Evolutionary conservation across 805 yeast species (phyloP).

Genomic region (Cyberlindnera subsufficiens): DNA sequence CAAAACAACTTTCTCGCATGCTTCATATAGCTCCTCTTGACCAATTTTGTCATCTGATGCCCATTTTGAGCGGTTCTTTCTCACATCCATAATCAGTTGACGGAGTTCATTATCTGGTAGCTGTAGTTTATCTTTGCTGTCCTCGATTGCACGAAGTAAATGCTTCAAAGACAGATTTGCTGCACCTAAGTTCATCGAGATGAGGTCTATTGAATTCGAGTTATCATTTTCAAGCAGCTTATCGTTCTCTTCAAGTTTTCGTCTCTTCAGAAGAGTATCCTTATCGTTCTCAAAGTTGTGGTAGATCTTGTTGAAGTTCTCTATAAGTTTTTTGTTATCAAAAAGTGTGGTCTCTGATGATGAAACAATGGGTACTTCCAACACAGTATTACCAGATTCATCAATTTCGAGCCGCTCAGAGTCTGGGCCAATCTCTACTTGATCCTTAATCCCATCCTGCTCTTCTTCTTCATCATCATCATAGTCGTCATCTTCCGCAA

Average conservation of each 20-base stretch:
- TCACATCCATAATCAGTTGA: slow-evolving; percentile 81
- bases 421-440: slow-evolving; percentile 14
- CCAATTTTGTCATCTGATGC: slow-evolving; percentile 93
- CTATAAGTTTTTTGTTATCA: slow-evolving; percentile 35
- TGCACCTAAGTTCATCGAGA: slow-evolving; percentile 54
- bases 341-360: slow-evolving; percentile 28
- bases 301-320: slow-evolving; percentile 65
- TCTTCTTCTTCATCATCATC: slow-evolving; percentile 25
- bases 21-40: slow-evolving; percentile 95
- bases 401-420: slow-evolving; percentile 15
- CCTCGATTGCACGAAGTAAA: slow-evolving; percentile 70
- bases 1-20: slow-evolving; percentile 90
- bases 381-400: slow-evolving; percentile 20
- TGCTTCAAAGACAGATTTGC: slow-evolving; percentile 77
- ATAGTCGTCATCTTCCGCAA: slow-evolving; percentile 30
- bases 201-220: slow-evolving; percentile 21
- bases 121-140: slow-evolving; percentile 65
- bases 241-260: slow-evolving; percentile 77
- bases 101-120: slow-evolving; percentile 80
- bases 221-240: slow-evolving; percentile 41
- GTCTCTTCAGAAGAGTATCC: slow-evolving; percentile 68
- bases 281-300: slow-evolving; percentile 71
- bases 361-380: slow-evolving; percentile 30
- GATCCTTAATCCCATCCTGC: slow-evolving; percentile 13
- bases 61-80: slow-evolving; percentile 96